Evolutionary conservation across 768 basidiomycete genomes (phyloP).

Genomic region (Hydnum rufescens): DNA sequence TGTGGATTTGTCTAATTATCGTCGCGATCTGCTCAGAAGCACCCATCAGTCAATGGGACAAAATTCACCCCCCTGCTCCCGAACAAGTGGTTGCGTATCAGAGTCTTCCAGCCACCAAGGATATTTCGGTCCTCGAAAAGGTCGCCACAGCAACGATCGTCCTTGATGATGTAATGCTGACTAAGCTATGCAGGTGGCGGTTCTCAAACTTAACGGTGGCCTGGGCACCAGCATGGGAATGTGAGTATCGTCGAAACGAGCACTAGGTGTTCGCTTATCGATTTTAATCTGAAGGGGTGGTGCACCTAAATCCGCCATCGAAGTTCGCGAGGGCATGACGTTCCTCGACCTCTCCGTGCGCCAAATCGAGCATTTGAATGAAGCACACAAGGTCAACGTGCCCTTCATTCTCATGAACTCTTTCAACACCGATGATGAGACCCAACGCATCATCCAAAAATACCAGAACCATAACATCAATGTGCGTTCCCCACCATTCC

Average conservation of each 20-base stretch:
- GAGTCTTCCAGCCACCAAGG: slow-evolving; percentile 36
- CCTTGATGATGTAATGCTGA: neutral
- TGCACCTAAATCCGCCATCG: slow-evolving; percentile 77
- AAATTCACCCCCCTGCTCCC: slow-evolving; percentile 66
- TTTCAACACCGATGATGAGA: slow-evolving; percentile 96
- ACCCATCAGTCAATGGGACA: slow-evolving; percentile 56
- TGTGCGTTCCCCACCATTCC: no score
- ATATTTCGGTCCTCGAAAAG: slow-evolving; percentile 62
- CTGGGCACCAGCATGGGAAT: slow-evolving; percentile 85
- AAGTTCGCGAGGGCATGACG: slow-evolving; percentile 94
- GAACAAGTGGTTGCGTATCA: slow-evolving; percentile 78
- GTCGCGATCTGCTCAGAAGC: neutral
- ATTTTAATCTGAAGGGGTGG: slow-evolving; percentile 20
- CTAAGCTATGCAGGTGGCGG: slow-evolving; percentile 34
- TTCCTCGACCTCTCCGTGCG: slow-evolving; percentile 89
- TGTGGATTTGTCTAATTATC: slow-evolving; percentile 17
- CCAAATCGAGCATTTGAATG: slow-evolving; percentile 92
- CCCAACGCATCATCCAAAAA: slow-evolving; percentile 89
- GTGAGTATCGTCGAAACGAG: slow-evolving; percentile 15
- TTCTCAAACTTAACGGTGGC: slow-evolving; percentile 90
- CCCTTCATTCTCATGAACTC: slow-evolving; percentile 98
- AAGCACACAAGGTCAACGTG: slow-evolving; percentile 62
- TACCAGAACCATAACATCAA: slow-evolving; percentile 79
- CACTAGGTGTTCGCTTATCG: neutral
- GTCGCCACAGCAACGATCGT: neutral